phyloP scores from a whole-genome alignment of 495 filamentous ascomycete genomes.

The Penicillium ucsense region DNA sequence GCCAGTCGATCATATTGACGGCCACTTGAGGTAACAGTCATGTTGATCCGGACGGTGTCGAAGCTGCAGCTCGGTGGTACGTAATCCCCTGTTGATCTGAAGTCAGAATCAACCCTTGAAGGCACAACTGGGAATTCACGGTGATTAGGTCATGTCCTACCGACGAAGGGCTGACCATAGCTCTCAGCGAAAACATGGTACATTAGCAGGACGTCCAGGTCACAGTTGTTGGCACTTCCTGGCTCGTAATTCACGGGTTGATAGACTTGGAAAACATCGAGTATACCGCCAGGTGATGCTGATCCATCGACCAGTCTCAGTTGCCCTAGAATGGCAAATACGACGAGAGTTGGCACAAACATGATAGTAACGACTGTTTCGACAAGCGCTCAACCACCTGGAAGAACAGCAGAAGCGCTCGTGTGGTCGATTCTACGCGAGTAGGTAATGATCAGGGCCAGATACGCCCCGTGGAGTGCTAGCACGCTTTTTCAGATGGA shows the following conservation, averaged over 20 bases:
- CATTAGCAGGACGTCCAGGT: conserved; percentile 48
- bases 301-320: not conserved
- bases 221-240: conserved; percentile 37
- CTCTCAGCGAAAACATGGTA: conserved; percentile 64
- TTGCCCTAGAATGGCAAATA: not conserved
- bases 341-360: not conserved
- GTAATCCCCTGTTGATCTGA: conserved; percentile 44
- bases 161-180: conserved; percentile 72
- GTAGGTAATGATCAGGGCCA: not conserved
- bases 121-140: not conserved
- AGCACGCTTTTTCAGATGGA: too few relatives aligned
- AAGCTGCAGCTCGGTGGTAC: conserved; percentile 61
- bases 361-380: not conserved
- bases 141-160: conserved; percentile 29
- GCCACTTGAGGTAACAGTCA: conserved; percentile 67
- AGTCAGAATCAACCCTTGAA: not conserved
- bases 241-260: conserved; percentile 46
- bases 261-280: conserved; percentile 61
- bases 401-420: too few relatives aligned
- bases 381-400: not conserved
- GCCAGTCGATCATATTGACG: conserved; percentile 75
- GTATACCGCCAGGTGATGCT: conserved; percentile 8
- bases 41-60: conserved; percentile 71
- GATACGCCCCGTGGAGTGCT: not conserved
- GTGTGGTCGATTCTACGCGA: not conserved